Percentiles rank a stretch among this genome's conserved stretches.
Conservation (phyloP, 2,329 filamentous ascomycete species). For the Phyllosticta citriasiana region DNA sequence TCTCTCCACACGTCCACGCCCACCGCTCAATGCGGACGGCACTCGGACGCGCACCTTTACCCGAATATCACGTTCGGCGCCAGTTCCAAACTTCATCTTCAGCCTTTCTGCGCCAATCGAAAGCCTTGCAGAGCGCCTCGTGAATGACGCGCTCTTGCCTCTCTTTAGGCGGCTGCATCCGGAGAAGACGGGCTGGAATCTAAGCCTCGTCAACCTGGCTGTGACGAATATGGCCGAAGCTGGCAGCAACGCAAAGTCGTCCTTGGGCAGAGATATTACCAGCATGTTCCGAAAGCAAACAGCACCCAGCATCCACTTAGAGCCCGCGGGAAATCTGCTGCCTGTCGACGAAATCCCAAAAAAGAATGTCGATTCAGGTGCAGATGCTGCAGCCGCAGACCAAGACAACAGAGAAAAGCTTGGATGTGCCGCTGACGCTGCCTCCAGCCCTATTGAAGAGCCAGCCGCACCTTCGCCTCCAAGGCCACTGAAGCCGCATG, state of each 20-base stretch:
- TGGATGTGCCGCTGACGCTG: background rate
- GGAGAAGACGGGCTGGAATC: constrained; percentile 61
- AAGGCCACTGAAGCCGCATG: background rate
- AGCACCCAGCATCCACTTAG: constrained; percentile 57
- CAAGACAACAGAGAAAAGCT: background rate
- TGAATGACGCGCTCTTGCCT: constrained; percentile 56
- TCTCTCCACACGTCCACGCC: constrained; percentile 61
- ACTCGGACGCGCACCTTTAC: constrained; percentile 50
- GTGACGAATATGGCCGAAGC: constrained; percentile 67
- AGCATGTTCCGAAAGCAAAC: constrained; percentile 73
- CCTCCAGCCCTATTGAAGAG: background rate
- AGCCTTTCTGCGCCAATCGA: constrained; percentile 49
- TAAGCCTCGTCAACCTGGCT: constrained; percentile 78
- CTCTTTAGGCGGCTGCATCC: constrained; percentile 68
- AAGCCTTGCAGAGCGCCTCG: constrained; percentile 55
- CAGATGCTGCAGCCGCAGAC: background rate
- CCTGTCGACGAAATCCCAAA: constrained; percentile 6
- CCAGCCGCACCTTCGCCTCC: background rate
- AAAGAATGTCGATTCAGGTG: background rate
- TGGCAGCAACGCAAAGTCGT: constrained; percentile 34
- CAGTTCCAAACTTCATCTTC: constrained; percentile 67
- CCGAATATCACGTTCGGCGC: constrained; percentile 64
- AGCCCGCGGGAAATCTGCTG: constrained; percentile 37
- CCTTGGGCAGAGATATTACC: constrained; percentile 61
- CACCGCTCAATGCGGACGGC: constrained; percentile 34